Conservation (phyloP, 2,329 filamentous ascomycete species). For the Fusarium humuli region DNA sequence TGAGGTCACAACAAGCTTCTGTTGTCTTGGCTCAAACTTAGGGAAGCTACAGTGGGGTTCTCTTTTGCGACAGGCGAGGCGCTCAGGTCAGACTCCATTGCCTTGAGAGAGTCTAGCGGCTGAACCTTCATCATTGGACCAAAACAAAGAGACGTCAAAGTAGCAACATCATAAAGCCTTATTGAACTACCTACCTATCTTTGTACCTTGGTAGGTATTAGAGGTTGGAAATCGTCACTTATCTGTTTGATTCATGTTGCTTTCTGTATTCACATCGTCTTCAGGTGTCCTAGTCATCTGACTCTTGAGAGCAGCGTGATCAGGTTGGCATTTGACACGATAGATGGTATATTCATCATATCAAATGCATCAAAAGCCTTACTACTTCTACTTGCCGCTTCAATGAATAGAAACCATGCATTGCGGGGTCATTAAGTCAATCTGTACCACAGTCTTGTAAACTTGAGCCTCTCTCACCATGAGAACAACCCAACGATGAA, state of each 20-base stretch:
- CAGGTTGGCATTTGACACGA: background rate
- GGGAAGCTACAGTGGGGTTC: conserved; percentile 10
- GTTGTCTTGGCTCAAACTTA: background rate
- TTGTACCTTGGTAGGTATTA: background rate
- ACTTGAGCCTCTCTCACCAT: background rate
- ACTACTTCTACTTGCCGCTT: background rate
- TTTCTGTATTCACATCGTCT: background rate
- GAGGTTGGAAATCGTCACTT: background rate
- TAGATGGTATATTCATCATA: background rate
- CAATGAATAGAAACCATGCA: background rate
- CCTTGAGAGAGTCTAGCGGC: background rate
- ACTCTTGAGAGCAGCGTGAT: background rate
- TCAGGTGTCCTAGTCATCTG: background rate
- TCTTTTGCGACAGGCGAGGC: conserved; percentile 1
- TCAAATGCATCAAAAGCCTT: background rate
- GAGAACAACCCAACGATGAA: background rate
- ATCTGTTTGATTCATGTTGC: background rate
- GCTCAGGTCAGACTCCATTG: background rate
- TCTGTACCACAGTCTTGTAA: background rate
- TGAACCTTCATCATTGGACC: conserved; percentile 6
- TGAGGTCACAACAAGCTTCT: conserved; percentile 22
- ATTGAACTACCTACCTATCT: background rate
- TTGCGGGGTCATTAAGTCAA: background rate
- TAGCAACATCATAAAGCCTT: background rate
- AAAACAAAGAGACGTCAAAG: conserved; percentile 17